Percentiles rank a stretch among this genome's conserved stretches.
phyloP scores from a whole-genome alignment of 352 stramenopile species.

The Globisporangium paroecandrum region DNA sequence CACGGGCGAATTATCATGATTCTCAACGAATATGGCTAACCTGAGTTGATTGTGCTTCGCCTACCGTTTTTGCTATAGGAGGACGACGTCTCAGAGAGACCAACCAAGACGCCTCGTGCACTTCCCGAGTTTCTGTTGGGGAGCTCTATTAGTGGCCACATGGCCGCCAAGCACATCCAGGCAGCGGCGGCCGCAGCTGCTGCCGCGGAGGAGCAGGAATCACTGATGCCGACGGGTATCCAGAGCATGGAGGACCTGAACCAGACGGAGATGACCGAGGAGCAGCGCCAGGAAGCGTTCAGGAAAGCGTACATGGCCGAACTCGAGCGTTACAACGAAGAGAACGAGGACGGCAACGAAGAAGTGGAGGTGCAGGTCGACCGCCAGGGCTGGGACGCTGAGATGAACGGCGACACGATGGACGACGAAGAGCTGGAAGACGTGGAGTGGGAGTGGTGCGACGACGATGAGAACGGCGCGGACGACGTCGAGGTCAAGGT shows the following conservation, averaged over 20 bases:
- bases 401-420: slow-evolving; percentile 71
- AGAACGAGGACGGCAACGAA: slow-evolving; percentile 62
- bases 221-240: slow-evolving; percentile 30
- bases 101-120: slow-evolving; percentile 53
- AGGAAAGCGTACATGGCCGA: slow-evolving; percentile 80
- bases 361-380: slow-evolving; percentile 80
- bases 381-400: slow-evolving; percentile 78
- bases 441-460: slow-evolving; percentile 85
- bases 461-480: slow-evolving; percentile 41
- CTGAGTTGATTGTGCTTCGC: neutral
- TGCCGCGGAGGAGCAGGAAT: slow-evolving; percentile 28
- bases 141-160: slow-evolving; percentile 84
- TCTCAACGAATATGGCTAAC: neutral
- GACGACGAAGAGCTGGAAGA: slow-evolving; percentile 80
- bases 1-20: neutral
- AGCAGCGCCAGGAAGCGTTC: slow-evolving; percentile 80
- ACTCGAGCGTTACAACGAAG: slow-evolving; percentile 82
- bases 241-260: slow-evolving; percentile 53
- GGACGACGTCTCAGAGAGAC: slow-evolving; percentile 47
- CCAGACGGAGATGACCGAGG: slow-evolving; percentile 75
- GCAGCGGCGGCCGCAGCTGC: slow-evolving; percentile 23
- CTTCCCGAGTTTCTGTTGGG: slow-evolving; percentile 79
- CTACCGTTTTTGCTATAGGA: slow-evolving; percentile 24
- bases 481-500: slow-evolving; percentile 62
- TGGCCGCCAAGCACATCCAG: slow-evolving; percentile 80